Percentiles rank a stretch among this genome's conserved stretches.
Conservation (phyloP, 768 basidiomycete species). For the Xanthoconium purpureum region DNA sequence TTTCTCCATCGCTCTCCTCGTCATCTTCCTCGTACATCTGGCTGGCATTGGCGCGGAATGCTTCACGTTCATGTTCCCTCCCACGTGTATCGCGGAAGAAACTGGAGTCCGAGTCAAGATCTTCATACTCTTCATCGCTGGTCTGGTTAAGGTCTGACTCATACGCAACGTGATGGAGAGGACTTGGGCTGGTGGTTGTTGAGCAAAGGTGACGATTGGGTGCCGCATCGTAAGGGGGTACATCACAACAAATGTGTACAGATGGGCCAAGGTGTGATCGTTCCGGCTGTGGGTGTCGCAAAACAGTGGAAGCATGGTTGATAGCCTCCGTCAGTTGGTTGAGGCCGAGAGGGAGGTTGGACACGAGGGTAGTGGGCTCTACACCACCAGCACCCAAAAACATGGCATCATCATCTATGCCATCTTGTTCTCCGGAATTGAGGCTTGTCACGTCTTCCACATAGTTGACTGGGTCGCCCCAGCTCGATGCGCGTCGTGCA, state of each 20-base stretch:
- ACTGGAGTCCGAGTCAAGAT: slow-evolving; percentile 33
- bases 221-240: slow-evolving; percentile 20
- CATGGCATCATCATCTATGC: slow-evolving; percentile 49
- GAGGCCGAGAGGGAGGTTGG: slow-evolving; percentile 35
- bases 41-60: slow-evolving; percentile 31
- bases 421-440: slow-evolving; percentile 45
- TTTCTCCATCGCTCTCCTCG: slow-evolving; percentile 38
- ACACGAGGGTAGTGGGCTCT: slow-evolving; percentile 32
- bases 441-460: slow-evolving; percentile 43
- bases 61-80: slow-evolving; percentile 22
- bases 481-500: slow-evolving; percentile 62
- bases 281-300: slow-evolving; percentile 34
- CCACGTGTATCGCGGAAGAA: slow-evolving; percentile 31
- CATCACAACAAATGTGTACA: slow-evolving; percentile 25
- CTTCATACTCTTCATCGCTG: slow-evolving; percentile 33
- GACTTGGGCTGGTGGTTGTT: slow-evolving; percentile 38
- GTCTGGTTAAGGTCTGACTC: slow-evolving; percentile 30
- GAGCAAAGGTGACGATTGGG: slow-evolving; percentile 28
- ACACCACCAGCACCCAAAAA: slow-evolving; percentile 52
- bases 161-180: slow-evolving; percentile 35
- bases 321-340: slow-evolving; percentile 24
- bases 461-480: slow-evolving; percentile 50
- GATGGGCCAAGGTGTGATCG: slow-evolving; percentile 21
- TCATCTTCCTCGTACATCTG: slow-evolving; percentile 33
- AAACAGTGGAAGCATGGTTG: slow-evolving; percentile 11